Evolutionary conservation across 306 rosid species (phyloP).

Genomic region (Adenanthera pavonina): DNA sequence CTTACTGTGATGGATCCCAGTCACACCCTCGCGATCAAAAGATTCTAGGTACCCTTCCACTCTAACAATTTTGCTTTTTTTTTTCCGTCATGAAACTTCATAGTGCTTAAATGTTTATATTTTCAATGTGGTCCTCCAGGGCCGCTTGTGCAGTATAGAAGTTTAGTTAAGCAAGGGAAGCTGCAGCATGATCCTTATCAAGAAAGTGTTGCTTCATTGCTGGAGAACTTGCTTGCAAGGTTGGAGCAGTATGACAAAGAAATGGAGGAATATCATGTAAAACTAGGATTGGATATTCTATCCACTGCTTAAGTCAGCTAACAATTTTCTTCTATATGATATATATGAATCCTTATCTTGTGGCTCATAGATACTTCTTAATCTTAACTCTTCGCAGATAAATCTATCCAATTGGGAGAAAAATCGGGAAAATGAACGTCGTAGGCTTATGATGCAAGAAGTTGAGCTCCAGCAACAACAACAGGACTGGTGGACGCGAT

Average conservation of each 20-base stretch:
- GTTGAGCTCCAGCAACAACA: conserved; percentile 71
- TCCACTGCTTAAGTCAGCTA: background rate
- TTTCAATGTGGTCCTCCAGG: conserved; percentile 50
- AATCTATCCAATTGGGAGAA: conserved; percentile 73
- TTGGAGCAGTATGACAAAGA: conserved; percentile 86
- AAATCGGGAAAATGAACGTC: conserved; percentile 71
- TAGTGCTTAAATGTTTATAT: background rate
- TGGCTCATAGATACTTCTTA: background rate
- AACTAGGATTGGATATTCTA: background rate
- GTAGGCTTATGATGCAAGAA: conserved; percentile 78
- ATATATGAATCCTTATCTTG: background rate
- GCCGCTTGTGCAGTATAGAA: conserved; percentile 64
- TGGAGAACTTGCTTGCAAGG: conserved; percentile 79
- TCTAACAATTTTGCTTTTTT: conserved; percentile 3
- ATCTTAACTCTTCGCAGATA: conserved; percentile 48
- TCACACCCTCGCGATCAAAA: conserved; percentile 38
- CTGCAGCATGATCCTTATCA: conserved; percentile 85
- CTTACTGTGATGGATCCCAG: conserved; percentile 43
- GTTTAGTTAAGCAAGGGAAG: conserved; percentile 77
- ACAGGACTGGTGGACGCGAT: conserved; percentile 56
- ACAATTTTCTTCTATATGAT: background rate
- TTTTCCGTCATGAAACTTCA: background rate
- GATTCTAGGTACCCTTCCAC: conserved; percentile 52
- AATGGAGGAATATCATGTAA: conserved; percentile 89
- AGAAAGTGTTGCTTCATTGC: conserved; percentile 72